Evolutionary conservation across 2,329 filamentous ascomycete genomes (phyloP), one percentile per base, ranked within the genome.

Genomic region (Lasiodiplodia sp.): DNA sequence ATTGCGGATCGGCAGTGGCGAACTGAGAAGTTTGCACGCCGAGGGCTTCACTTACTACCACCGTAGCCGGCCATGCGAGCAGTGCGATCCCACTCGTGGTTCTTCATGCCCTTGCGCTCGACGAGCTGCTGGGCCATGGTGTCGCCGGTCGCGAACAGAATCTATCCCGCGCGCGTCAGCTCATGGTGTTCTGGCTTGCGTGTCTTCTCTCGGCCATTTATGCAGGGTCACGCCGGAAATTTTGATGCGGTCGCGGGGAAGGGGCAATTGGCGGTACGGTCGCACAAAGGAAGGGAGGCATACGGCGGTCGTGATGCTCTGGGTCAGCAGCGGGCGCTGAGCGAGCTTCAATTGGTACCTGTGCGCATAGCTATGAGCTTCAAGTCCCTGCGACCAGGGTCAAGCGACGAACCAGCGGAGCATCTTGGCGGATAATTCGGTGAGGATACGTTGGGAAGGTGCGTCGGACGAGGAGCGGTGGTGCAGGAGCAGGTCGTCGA

Each of bases 101-200:
- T 91, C 73, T 90, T 82, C 31, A 92, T 73, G 21, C 94, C 94
- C 75, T 87, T 90, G 79, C 89, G 90, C 83, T 98, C 95, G 69
- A 99, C 92, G 44, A 89, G 85, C 82, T 98, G 95, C 82, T 99
- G 96, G 47, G 96, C 93, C 73, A 96, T 90, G 70, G 91, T 86
- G 83, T 99, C 96, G 75, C 96, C 96, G 16, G 94, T 92, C 69
- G 92, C 94, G 79, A 98, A 99, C 71, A 99, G 90, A 69, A 98
- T 79, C 87, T 90, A 72, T 23, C 25, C 40, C 12, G 52, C 11
- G 52, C 47, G 44, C 25, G 16, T 64, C 37, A 69, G 53, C 60
- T 53, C 53, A 38, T 51, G 16, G 7, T 64, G 23, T 38, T 25
- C 23, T 28, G 25, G 21, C 23, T 21, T 34, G 40, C 23, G 10